Base-by-base conservation (phyloP, 345 rosid genomes). In the Pugionium dolabratum region DNA sequence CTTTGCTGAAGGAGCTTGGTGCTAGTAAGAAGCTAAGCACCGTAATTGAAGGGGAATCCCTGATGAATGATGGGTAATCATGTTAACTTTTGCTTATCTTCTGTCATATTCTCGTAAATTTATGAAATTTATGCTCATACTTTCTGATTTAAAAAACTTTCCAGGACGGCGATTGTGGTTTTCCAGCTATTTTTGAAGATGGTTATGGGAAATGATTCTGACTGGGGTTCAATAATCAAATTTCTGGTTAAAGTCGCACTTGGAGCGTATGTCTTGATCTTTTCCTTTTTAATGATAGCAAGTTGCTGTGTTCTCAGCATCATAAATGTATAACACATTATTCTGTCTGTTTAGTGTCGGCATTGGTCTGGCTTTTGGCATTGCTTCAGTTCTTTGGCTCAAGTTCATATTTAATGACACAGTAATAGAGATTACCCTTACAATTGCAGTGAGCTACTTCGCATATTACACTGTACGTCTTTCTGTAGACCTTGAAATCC, bases 11-110 rank as follows among this genome's bases (percentile, higher is more conserved):
- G 73, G 99, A 94, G 58, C 97, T 94, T 77, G 99, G 97, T 72
- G 96, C 99, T 43, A 94, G 97, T 79, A 94, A 94, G 80, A 94
- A 94, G 78, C 73, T 94, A 67, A 90, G 77, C 79, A 90, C 99
- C 5, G 75, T 94, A 54, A 94, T 94, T 68, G 99, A 94, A 80
- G 99, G 99, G 53, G 99, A 94, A 67, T 94, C 99, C 43, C 68
- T 94, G 73, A 94, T 94, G 99, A 94, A 90, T 80, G 99, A 94
- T 66, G 99, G 99, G 99, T 94, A 88, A 44, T 32, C 54, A 26
- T 33, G 26, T 55, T 1, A 35, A 45, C 9, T 11, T 31, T 40
- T 75, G 41, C 7, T 55, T 8, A 9, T 49, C 9, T 30, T 60
- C 6, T 62, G 42, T 68, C 43, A 9, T 31, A 7, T 2, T 64